A percentile compares a stretch with the other conserved stretches of the same genome.
Conservation (phyloP, 1,139 yeast species). For the Suhomyces coccinellae region DNA sequence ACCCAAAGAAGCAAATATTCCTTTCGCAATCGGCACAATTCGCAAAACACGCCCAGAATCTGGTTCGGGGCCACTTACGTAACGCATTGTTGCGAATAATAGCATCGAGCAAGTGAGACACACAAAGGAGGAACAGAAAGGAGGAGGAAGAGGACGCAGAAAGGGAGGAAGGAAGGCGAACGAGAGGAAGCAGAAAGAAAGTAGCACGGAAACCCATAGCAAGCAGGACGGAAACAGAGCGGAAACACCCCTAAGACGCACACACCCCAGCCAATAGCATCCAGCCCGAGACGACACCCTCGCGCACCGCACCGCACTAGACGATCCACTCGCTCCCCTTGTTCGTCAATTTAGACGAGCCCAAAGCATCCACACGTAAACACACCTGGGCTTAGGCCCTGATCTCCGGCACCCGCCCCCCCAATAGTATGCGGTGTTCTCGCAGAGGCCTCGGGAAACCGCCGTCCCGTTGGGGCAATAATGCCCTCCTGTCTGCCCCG, state of each 20-base stretch:
- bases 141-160: too few relatives aligned
- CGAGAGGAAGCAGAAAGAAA: too few relatives aligned
- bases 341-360: conserved; percentile 4
- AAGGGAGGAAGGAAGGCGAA: too few relatives aligned
- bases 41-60: conserved; percentile 4
- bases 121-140: neutral
- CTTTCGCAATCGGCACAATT: too few relatives aligned
- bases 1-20: neutral
- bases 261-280: too few relatives aligned
- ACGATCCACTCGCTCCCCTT: too few relatives aligned
- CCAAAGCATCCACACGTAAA: conserved; percentile 1
- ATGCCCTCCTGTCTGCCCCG: neutral
- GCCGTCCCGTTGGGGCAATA: conserved; percentile 2
- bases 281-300: too few relatives aligned
- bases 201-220: too few relatives aligned
- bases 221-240: too few relatives aligned
- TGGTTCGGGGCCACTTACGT: conserved; percentile 1
- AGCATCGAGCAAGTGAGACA: neutral
- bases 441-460: conserved; percentile 4
- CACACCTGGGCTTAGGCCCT: neutral
- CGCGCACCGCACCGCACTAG: too few relatives aligned
- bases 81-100: neutral
- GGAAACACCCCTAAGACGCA: too few relatives aligned
- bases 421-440: neutral
- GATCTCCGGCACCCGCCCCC: neutral